phyloP scores from a whole-genome alignment of 192 early-diverging fungal species.

The Umbelopsis vinacea region DNA sequence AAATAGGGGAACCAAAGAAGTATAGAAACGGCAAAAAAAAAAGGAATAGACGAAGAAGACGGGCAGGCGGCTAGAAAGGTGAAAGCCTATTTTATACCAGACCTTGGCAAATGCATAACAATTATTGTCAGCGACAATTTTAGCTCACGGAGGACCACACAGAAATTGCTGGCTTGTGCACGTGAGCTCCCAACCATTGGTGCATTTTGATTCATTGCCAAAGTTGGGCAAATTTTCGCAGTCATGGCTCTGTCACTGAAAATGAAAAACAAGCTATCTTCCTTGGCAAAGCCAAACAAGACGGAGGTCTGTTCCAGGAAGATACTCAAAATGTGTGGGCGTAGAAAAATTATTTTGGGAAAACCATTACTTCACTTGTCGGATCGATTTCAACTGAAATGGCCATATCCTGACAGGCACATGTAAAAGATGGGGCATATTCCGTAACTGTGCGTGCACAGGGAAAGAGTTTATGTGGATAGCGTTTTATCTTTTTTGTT shows the following conservation, averaged over 20 bases:
- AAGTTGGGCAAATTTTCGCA: neutral
- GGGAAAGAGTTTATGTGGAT: too few relatives aligned
- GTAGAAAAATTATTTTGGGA: too few relatives aligned
- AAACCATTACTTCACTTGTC: too few relatives aligned
- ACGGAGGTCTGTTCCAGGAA: neutral
- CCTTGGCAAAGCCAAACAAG: slow-evolving; percentile 1
- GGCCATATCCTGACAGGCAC: too few relatives aligned
- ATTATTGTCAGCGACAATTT: neutral
- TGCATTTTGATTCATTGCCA: neutral
- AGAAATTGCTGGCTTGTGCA: neutral
- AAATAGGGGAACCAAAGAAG: neutral
- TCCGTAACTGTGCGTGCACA: too few relatives aligned
- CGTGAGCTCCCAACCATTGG: slow-evolving; percentile 6
- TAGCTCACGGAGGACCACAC: slow-evolving; percentile 11
- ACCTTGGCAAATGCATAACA: neutral
- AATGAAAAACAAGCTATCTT: neutral
- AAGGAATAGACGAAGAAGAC: neutral
- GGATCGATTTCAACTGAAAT: too few relatives aligned
- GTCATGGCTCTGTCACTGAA: neutral
- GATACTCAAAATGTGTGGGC: too few relatives aligned
- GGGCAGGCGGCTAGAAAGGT: neutral
- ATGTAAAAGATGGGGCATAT: too few relatives aligned
- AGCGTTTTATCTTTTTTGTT: too few relatives aligned
- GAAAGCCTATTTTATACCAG: neutral
- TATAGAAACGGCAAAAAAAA: neutral